These are phyloP conservation scores for Solanum virginianum DNA, from an alignment of 257 asterid genomes.

Conservation along the genomic window DNA sequence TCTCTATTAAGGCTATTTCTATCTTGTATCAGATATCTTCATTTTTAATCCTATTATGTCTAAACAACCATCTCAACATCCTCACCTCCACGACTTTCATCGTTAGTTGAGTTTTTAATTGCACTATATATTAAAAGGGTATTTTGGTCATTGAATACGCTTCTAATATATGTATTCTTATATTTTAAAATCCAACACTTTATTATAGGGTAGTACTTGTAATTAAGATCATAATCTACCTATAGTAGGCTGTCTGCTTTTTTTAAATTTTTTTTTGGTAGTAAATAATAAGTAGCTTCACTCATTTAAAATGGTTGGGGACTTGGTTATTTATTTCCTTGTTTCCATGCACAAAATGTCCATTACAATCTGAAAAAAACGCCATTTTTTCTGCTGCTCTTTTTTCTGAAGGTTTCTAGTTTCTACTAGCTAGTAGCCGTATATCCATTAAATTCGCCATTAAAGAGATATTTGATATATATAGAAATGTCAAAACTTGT, in stretches of 20 bases:
- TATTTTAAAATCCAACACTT: not conserved
- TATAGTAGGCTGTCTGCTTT: not conserved
- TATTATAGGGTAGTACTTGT: not conserved
- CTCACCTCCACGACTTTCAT: no score
- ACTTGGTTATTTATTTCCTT: not conserved
- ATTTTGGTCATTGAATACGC: no score
- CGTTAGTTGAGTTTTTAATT: no score
- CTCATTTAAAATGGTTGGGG: not conserved
- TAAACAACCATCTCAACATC: no score
- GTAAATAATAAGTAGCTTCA: not conserved
- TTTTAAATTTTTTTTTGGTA: not conserved
- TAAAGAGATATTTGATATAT: not conserved
- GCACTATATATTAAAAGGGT: no score
- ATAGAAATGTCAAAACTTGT: conserved; percentile 24
- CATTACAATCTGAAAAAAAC: not conserved
- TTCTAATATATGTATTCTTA: no score
- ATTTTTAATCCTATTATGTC: no score
- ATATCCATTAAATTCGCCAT: not conserved
- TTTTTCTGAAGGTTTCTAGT: not conserved
- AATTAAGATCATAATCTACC: not conserved
- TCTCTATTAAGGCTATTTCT: no score
- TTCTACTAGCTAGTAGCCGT: not conserved
- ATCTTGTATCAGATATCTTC: no score
- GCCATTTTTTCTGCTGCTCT: not conserved
- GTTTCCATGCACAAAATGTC: not conserved